These are phyloP conservation scores for Thuja plicata DNA, from an alignment of 83 land plant genomes.

Conservation along the genomic window DNA sequence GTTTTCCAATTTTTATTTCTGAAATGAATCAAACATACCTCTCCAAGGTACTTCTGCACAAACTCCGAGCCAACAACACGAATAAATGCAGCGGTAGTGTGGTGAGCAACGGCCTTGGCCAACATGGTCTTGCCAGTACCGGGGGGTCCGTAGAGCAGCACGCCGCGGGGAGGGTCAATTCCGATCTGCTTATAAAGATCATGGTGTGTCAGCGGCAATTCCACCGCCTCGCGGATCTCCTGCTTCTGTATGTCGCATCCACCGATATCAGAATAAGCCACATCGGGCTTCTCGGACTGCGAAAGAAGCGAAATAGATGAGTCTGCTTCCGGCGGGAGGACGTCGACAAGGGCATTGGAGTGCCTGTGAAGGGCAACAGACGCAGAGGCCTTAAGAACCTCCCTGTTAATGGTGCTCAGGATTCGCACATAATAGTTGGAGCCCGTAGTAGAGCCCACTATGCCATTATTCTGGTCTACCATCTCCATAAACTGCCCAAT, in stretches of 20 bases:
- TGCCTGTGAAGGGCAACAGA: constrained; percentile 88
- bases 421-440: constrained; percentile 88
- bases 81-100: constrained; percentile 93
- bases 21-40: constrained; percentile 39
- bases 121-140: constrained; percentile 98
- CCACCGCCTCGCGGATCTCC: constrained; percentile 94
- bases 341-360: constrained; percentile 90
- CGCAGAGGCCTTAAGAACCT: constrained; percentile 85
- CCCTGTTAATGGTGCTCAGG: constrained; percentile 83
- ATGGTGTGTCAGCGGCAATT: constrained; percentile 74
- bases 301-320: constrained; percentile 83
- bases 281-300: constrained; percentile 93
- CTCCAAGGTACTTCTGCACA: constrained; percentile 95
- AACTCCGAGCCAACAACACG: constrained; percentile 96
- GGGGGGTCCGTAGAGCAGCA: constrained; percentile 89
- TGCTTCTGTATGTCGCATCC: constrained; percentile 96
- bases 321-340: constrained; percentile 91
- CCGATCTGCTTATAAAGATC: constrained; percentile 93
- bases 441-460: constrained; percentile 83
- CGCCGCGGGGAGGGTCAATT: constrained; percentile 94
- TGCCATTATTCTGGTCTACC: constrained; percentile 94
- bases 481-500: constrained; percentile 95
- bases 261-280: constrained; percentile 86
- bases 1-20: too few relatives aligned
- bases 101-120: constrained; percentile 96